Conservation (phyloP, 345 rosid species). For the Gossypium rotundifolium region DNA sequence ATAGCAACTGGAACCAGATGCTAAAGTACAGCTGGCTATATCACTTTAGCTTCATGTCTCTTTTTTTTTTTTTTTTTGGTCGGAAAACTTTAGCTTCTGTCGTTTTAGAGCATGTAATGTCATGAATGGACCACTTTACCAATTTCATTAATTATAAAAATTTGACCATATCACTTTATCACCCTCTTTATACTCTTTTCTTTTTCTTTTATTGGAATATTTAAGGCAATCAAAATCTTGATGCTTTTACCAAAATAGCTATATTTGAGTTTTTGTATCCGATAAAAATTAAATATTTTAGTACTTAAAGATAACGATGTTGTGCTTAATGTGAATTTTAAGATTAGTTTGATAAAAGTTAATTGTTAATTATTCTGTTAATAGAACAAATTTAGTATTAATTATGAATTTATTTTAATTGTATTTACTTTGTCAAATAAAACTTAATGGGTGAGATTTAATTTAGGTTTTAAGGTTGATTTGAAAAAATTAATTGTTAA, state of each 20-base stretch:
- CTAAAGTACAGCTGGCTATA: neutral
- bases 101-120: neutral
- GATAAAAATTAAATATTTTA: no score
- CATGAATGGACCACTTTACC: constrained; percentile 1
- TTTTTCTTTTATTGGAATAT: neutral
- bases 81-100: neutral
- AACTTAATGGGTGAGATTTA: no score
- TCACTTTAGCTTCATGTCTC: neutral
- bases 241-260: neutral
- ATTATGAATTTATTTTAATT: no score
- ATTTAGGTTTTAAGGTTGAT: no score
- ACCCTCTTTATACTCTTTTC: neutral
- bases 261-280: no score
- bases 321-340: neutral
- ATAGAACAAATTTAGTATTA: no score
- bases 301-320: no score
- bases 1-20: neutral
- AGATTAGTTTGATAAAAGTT: neutral
- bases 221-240: neutral
- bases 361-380: no score
- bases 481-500: no score
- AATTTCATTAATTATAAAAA: neutral
- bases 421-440: no score
- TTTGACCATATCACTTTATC: neutral
- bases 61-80: neutral